A percentile compares a stretch with the other conserved stretches of the same genome.
phyloP scores from a whole-genome alignment of 2,329 filamentous ascomycete genomes.

The Elsinoe necatrix region DNA sequence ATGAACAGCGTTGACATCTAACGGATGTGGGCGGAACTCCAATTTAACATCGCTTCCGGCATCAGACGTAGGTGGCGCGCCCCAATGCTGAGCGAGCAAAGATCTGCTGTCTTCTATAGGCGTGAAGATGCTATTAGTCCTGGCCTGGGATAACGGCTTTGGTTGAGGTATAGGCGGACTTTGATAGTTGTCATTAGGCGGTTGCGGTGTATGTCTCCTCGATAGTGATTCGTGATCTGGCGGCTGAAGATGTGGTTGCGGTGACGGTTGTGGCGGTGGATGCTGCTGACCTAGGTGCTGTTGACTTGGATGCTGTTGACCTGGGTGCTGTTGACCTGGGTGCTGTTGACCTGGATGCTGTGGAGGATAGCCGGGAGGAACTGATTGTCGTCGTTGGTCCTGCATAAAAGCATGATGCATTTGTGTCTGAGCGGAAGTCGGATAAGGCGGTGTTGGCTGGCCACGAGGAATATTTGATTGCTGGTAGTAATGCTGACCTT shows the following conservation, averaged over 20 bases:
- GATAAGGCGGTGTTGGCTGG: conserved; percentile 23
- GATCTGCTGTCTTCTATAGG: conserved; percentile 91
- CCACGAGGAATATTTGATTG: conserved; percentile 17
- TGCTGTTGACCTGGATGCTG: conserved; percentile 57
- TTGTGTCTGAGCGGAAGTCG: conserved; percentile 38
- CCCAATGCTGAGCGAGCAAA: conserved; percentile 72
- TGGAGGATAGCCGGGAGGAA: conserved; percentile 56
- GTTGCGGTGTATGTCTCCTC: conserved; percentile 40
- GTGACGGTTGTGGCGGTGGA: conserved; percentile 45
- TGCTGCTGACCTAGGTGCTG: conserved; percentile 60
- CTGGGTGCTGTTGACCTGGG: conserved; percentile 58
- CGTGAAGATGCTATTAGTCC: conserved; percentile 90
- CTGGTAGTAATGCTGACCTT: conserved; percentile 34
- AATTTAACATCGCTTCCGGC: conserved; percentile 34
- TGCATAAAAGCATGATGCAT: conserved; percentile 64
- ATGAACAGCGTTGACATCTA: conserved; percentile 52
- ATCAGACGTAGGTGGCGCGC: conserved; percentile 46
- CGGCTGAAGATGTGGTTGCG: conserved; percentile 47
- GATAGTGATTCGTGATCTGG: conserved; percentile 32
- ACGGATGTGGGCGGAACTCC: conserved; percentile 51
- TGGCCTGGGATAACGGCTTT: conserved; percentile 52
- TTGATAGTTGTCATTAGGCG: conserved; percentile 43
- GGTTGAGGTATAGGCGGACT: conserved; percentile 52
- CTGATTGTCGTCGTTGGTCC: conserved; percentile 64
- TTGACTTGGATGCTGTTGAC: conserved; percentile 48